Conservation (phyloP, 2,329 filamentous ascomycete species). For the Diaporthe citriasiana region DNA sequence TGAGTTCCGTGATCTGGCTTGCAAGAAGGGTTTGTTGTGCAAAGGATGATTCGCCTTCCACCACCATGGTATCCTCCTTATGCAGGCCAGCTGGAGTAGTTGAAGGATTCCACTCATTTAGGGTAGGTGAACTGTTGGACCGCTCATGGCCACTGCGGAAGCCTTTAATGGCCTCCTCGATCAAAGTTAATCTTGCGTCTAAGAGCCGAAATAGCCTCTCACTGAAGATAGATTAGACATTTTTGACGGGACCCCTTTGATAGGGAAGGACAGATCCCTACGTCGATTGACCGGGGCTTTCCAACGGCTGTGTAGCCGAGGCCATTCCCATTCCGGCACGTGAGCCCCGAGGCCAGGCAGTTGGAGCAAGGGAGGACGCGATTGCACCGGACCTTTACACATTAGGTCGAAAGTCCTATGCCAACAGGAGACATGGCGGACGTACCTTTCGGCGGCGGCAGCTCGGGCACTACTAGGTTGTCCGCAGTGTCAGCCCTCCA, state of each 20-base stretch:
- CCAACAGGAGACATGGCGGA: background rate
- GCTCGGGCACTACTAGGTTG: background rate
- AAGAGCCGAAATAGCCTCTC: background rate
- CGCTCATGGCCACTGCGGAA: background rate
- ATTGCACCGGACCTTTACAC: background rate
- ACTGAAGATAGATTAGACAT: background rate
- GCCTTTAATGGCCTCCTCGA: background rate
- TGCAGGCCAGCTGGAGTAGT: background rate
- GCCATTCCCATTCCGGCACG: conserved; percentile 7
- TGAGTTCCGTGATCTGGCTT: background rate
- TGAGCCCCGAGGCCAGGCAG: conserved; percentile 2
- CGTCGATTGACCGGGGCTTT: background rate
- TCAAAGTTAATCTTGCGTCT: background rate
- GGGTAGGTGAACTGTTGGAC: background rate
- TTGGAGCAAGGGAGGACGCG: conserved; percentile 17
- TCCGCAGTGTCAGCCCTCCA: background rate
- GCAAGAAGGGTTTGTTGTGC: background rate
- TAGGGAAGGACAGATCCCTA: background rate
- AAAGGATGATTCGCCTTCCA: conserved; percentile 6
- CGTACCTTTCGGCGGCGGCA: conserved; percentile 6
- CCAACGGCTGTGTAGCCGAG: background rate
- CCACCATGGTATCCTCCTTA: background rate
- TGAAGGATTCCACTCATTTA: background rate
- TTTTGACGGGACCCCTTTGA: background rate
- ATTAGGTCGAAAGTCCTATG: background rate